These are phyloP conservation scores for Aspergillus jensenii DNA, from an alignment of 2,329 filamentous ascomycete genomes.

Conservation along the genomic window DNA sequence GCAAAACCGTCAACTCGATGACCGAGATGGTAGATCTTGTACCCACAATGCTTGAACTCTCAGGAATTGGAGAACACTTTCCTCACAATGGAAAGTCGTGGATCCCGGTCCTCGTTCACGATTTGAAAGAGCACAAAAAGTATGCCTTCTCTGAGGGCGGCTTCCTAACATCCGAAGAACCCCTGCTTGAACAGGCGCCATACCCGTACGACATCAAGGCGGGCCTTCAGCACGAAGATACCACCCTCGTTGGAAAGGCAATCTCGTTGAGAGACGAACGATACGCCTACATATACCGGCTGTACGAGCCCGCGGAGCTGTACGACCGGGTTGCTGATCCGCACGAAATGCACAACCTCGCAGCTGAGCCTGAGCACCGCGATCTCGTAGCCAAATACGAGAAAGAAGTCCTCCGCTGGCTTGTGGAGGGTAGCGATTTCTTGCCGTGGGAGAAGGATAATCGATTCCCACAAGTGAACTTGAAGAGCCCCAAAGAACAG, in stretches of 20 bases:
- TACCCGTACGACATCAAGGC: slow-evolving; percentile 51
- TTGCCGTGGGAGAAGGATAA: slow-evolving; percentile 38
- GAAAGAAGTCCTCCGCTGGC: slow-evolving; percentile 40
- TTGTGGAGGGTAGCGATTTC: slow-evolving; percentile 36
- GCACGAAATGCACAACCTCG: slow-evolving; percentile 12
- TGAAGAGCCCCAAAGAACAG: slow-evolving; percentile 29
- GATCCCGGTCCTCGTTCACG: slow-evolving; percentile 31
- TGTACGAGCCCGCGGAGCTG: slow-evolving; percentile 49
- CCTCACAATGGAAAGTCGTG: slow-evolving; percentile 30
- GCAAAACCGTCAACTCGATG: slow-evolving; percentile 27
- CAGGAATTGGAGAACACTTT: slow-evolving; percentile 34
- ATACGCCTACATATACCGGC: slow-evolving; percentile 47
- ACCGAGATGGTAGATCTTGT: slow-evolving; percentile 27
- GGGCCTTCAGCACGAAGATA: slow-evolving; percentile 48
- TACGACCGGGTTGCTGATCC: slow-evolving; percentile 42
- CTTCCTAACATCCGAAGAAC: slow-evolving; percentile 47
- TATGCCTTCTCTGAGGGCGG: slow-evolving; percentile 49
- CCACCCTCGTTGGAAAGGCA: slow-evolving; percentile 45
- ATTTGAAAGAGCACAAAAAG: slow-evolving; percentile 33
- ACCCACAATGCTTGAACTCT: slow-evolving; percentile 21
- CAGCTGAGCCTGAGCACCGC: slow-evolving; percentile 28
- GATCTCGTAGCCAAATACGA: slow-evolving; percentile 21
- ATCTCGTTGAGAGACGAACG: slow-evolving; percentile 25
- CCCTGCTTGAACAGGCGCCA: slow-evolving; percentile 44
- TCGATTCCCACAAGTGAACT: slow-evolving; percentile 36